phyloP scores from a whole-genome alignment of 441 rosid genomes.

The Gossypium aridum region DNA sequence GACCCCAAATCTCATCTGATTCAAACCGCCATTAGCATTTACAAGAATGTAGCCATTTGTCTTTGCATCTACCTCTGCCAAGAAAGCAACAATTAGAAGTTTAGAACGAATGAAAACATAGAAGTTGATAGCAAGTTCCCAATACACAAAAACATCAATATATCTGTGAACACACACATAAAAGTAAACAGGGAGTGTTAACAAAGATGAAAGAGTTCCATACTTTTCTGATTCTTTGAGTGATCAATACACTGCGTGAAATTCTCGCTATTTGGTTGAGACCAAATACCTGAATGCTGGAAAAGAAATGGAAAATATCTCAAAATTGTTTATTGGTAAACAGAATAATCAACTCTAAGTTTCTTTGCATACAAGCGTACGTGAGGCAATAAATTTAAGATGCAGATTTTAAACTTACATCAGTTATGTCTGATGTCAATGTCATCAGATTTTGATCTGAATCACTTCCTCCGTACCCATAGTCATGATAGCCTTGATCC shows the following conservation, averaged over 20 bases:
- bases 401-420: conserved; percentile 39
- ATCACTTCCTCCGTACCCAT: conserved; percentile 33
- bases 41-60: conserved; percentile 83
- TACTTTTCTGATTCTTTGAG: conserved; percentile 58
- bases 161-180: background rate
- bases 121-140: background rate
- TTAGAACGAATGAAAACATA: background rate
- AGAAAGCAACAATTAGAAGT: conserved; percentile 11
- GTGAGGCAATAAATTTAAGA: background rate
- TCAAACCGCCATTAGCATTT: conserved; percentile 96
- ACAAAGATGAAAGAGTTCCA: conserved; percentile 4
- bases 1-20: conserved; percentile 99
- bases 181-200: background rate
- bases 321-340: background rate
- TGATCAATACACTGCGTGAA: conserved; percentile 61
- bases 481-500: conserved; percentile 35
- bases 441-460: conserved; percentile 35
- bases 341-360: background rate
- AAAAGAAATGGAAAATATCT: conserved; percentile 19
- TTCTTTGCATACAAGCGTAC: background rate
- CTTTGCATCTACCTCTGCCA: conserved; percentile 59
- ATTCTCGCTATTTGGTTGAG: conserved; percentile 68
- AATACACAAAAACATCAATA: background rate
- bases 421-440: conserved; percentile 32
- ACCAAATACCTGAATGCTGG: conserved; percentile 78